Conservation (phyloP, 75 land plant species). For the Pinus taeda region DNA sequence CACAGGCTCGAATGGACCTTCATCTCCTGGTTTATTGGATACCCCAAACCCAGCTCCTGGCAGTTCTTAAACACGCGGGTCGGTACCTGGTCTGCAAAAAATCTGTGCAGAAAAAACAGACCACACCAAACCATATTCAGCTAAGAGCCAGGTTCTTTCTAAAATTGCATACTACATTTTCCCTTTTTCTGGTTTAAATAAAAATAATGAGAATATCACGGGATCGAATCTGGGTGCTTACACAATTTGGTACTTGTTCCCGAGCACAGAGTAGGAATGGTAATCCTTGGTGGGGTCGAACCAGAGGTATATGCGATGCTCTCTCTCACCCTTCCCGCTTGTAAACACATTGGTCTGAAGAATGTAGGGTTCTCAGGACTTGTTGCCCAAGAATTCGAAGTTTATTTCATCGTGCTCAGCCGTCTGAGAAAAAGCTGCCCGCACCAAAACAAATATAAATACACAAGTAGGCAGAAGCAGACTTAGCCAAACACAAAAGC, state of each 20-base stretch:
- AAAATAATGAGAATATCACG: not conserved
- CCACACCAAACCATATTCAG: too few relatives aligned
- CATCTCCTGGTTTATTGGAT: constrained; percentile 20
- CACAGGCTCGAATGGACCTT: too few relatives aligned
- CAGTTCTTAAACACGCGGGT: constrained; percentile 64
- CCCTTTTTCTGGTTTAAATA: not conserved
- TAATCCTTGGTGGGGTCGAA: constrained; percentile 18
- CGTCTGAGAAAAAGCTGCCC: constrained; percentile 8
- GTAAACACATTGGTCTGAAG: constrained; percentile 22
- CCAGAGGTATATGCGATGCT: constrained; percentile 25
- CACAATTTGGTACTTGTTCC: constrained; percentile 26
- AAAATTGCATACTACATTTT: not conserved
- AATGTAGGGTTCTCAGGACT: constrained; percentile 12
- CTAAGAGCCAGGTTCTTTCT: not conserved
- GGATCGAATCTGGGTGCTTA: not conserved
- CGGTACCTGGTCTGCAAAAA: constrained; percentile 59
- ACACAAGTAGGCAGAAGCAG: not conserved
- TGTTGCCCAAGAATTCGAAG: constrained; percentile 26
- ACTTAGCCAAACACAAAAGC: not conserved
- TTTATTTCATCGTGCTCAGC: constrained; percentile 20
- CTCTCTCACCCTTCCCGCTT: constrained; percentile 15
- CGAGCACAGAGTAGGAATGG: constrained; percentile 22
- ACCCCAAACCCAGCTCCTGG: constrained; percentile 32
- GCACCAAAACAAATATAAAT: not conserved
- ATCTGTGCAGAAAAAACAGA: constrained; percentile 18